Evolutionary conservation across 1,284 basidiomycete genomes (phyloP), one percentile per base, ranked within the genome.

Genomic region (Cryptococcus depauperatus): DNA sequence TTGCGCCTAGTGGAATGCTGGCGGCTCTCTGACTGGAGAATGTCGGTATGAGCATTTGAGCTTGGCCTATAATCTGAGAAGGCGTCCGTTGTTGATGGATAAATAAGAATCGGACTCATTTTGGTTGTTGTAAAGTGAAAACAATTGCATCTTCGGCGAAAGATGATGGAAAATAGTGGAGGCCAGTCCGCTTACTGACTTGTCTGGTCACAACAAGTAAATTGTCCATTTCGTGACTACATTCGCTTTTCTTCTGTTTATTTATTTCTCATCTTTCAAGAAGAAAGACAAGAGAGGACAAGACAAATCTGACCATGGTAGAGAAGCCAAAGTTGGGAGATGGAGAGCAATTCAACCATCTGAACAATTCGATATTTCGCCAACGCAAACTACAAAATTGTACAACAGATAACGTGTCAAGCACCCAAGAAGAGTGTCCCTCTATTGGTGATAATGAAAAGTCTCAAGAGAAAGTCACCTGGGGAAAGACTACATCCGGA

Each of bases 401-500:
- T 16, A 22, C 30, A 37, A 37, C 27, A 37, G 10, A 34, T 37
- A 30, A 29, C 38, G 22, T 23, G 22, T 48, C 28, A 43, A 41
- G 13, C 35, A 34, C 33, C 41, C 48, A 8, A 55, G 47, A 13
- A 43, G 35, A 37, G 46, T n/a, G n/a, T n/a, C 33, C 5, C 44
- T 25, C 23, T 32, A 21, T 18, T 14, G 38, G 43, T n/a, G 37
- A 28, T 13, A 34, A 41, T 34, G 44, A 51, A 11, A 42, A 55
- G 21, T 33, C 28, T 4, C 42, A 54, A 18, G 54, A 54, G 32
- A 83, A 86, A 55, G 74, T 84, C 27, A 84, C 85, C 7, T 89
- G 84, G 81, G 88, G 88, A 14, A 88, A 90, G 70, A 91, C 88
- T 0, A 84, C 86, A 8, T 68, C 76, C 45, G 89, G 87, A 14